Percentiles rank a stretch among this genome's conserved stretches.
Evolutionary conservation across 441 rosid species (phyloP).

Genomic region (Gossypium laxum): DNA sequence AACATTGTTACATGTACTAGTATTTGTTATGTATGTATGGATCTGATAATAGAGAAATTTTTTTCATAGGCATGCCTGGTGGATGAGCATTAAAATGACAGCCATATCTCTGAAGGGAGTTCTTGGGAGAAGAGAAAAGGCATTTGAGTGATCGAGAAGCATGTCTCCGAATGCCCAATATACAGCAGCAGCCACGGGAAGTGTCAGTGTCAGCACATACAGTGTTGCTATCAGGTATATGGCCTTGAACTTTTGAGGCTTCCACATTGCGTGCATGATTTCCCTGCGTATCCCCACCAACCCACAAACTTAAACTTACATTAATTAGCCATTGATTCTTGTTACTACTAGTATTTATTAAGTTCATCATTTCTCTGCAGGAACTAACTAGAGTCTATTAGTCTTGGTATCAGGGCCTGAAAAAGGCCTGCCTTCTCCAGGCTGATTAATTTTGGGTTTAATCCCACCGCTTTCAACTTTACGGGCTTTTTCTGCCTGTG

Average conservation of each 20-base stretch:
- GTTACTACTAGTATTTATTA: neutral
- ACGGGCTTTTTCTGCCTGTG: neutral
- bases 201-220: conserved; percentile 53
- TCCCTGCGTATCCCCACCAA: conserved; percentile 30
- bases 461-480: neutral
- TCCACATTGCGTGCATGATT: conserved; percentile 75
- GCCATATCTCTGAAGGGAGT: conserved; percentile 48
- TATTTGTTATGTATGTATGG: neutral
- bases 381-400: neutral
- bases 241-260: conserved; percentile 61
- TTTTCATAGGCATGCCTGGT: conserved; percentile 29
- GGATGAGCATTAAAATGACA: conserved; percentile 55
- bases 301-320: neutral
- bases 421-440: neutral
- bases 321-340: neutral
- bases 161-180: conserved; percentile 68
- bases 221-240: conserved; percentile 49
- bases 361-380: no score
- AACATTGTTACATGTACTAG: neutral
- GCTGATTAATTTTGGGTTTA: neutral
- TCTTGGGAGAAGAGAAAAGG: conserved; percentile 50
- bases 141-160: conserved; percentile 61
- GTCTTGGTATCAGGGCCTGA: neutral
- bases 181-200: conserved; percentile 55
- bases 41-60: neutral